Base-by-base conservation (phyloP, 352 stramenopile species). In the Phytophthora chlamydospora region DNA sequence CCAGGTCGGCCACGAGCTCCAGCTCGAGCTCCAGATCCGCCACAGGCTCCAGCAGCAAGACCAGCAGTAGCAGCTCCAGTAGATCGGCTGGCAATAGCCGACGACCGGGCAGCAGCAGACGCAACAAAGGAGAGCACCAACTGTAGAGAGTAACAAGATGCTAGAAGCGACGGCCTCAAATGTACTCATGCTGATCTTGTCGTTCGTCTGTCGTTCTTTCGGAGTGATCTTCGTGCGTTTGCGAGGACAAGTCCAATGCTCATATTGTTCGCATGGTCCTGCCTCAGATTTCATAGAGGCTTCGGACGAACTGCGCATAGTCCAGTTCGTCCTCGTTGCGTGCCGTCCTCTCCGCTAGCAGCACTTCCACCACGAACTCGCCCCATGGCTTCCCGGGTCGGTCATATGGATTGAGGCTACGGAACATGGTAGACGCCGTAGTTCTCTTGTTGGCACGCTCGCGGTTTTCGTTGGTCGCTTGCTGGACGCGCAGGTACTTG, bases 321-420 rank as follows among this genome's bases (percentile, higher is more conserved):
- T 75, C 61, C n/a, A 63, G 55, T 32, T 75, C 66, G 31, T 75
- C 66, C 48, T 71, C 50, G 41, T 70, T 59, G 12, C 54, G 55
- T 29, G 66, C 66, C 3, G 56, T 64, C 57, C 54, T 64, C 46
- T 75, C 55, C 31, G 66, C 66, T 8, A 71, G 39, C 16, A 70
- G 46, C 19, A 75, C 29, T 39, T 71, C 66, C 19, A 63, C 61
- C 11, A 70, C 66, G 24, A 75, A 71, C 35, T 71, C 66, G 21
- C 61, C 53, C 60, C 61, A 71, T 0, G 57, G 49, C 16, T 68
- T 71, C 39, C 43, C 56, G 29, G 35, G 24, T 29, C 40, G 56
- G 40, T 61, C 45, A 45, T 60, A 65, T 38, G 46, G 56, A 9
- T 62, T 67, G 33, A 65, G 46, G 16, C 32, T 49, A 42, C 35